Evolutionary conservation across 805 yeast genomes (phyloP), one percentile per base, ranked within the genome.

Genomic region (Lachancea fermentati): DNA sequence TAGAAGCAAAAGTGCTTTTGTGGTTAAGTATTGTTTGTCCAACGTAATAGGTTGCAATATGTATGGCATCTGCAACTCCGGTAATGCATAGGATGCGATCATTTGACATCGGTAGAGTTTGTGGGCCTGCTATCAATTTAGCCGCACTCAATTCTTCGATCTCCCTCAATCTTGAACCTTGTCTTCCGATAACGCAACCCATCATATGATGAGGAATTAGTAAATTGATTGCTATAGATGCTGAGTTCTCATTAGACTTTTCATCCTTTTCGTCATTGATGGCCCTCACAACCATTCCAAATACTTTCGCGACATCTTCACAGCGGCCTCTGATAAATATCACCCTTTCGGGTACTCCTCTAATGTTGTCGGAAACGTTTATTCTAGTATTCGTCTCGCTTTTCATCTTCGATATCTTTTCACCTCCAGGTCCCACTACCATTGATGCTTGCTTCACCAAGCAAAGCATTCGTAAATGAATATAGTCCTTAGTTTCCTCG

Each of bases 11-110:
- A 40, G 35, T 37, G 3, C 39, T 49, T 46, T 74, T 73, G 54
- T 79, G 81, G 47, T 78, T 81, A 37, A 78, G 56, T 40, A 81
- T 69, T 3, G 84, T 81, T 58, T 79, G 83, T 1, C 84, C 79
- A 41, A 84, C 71, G 56, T 81, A 82, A 60, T 81, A 85, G 0
- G 79, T 69, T 7, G 95, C 95, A 50, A 85, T 84, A 55, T 85
- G 94, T 31, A 87, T 75, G 2, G 95, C 88, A 63, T 86, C 95
- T 1, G 88, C 87, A 11, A 84, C 91, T 5, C 95, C 95, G 4
- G 73, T 67, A 5, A 86, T 73, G 17, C 78, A 70, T 35, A 87
- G 65, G 15, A 83, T 68, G 43, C 95, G 71, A 58, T 87, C 96
- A 12, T 88, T 85, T 0, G 91, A 81, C 45, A 73, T 75, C 1